A percentile compares a stretch with the other conserved stretches of the same genome.
These are phyloP conservation scores for Solanum sitiens DNA, from an alignment of 257 asterid genomes.

Conservation along the genomic window DNA sequence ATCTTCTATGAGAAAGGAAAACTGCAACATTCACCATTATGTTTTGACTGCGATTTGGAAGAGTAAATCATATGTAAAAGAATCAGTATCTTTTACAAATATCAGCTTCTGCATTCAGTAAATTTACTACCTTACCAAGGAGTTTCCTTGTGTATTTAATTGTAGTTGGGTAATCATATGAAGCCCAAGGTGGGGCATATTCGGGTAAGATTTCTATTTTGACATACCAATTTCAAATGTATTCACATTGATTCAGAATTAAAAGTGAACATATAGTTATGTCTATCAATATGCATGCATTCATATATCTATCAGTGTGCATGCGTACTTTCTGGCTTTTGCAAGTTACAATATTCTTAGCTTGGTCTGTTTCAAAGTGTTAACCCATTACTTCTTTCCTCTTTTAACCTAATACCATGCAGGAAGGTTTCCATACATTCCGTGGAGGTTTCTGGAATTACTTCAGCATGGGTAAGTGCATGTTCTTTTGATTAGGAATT, in stretches of 20 bases:
- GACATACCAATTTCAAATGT: background rate
- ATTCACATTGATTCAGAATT: background rate
- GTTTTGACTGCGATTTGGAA: background rate
- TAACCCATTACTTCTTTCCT: background rate
- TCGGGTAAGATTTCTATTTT: background rate
- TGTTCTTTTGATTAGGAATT: background rate
- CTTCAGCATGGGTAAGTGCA: conserved; percentile 44
- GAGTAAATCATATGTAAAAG: background rate
- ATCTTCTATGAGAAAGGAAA: background rate
- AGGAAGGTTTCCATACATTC: conserved; percentile 36
- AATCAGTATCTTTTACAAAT: background rate
- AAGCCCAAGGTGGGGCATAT: background rate
- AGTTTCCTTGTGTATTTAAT: background rate
- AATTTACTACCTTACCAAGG: background rate
- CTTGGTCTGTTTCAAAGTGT: background rate
- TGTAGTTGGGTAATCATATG: background rate
- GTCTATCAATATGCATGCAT: background rate
- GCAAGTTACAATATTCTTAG: background rate
- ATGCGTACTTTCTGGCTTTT: background rate
- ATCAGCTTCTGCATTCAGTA: background rate
- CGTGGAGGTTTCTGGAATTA: conserved; percentile 55
- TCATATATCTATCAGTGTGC: background rate
- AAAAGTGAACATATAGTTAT: background rate
- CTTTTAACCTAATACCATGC: background rate
- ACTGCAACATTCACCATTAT: background rate